A percentile compares a stretch with the other conserved stretches of the same genome.
Evolutionary conservation across 768 basidiomycete genomes (phyloP).

Genomic region (Lactifluus pinguis): DNA sequence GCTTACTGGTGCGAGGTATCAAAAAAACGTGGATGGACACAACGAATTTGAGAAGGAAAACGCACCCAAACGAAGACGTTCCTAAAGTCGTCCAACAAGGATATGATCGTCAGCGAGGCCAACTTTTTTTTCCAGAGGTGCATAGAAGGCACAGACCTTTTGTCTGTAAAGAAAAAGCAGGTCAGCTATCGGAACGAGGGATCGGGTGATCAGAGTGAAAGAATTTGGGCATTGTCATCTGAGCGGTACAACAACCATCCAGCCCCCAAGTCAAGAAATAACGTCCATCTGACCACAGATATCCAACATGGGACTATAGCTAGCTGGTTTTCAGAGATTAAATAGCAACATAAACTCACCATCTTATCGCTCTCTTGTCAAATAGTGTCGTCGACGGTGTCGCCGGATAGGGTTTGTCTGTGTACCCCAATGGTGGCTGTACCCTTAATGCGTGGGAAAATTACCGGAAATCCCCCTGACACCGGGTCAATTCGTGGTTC

Average conservation of each 20-base stretch:
- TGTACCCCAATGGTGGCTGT: constrained; percentile 6
- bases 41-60: constrained; percentile 20
- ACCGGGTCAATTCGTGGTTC: background rate
- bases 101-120: constrained; percentile 15
- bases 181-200: constrained; percentile 14
- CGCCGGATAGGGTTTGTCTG: constrained; percentile 18
- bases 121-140: background rate
- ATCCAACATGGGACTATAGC: background rate
- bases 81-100: constrained; percentile 37
- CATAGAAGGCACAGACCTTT: constrained; percentile 49
- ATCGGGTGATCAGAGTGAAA: background rate
- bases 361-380: constrained; percentile 34
- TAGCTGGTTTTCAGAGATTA: constrained; percentile 11
- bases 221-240: constrained; percentile 29
- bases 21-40: background rate
- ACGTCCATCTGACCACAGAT: constrained; percentile 18
- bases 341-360: constrained; percentile 33
- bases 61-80: constrained; percentile 94
- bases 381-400: constrained; percentile 21
- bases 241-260: constrained; percentile 25
- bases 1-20: constrained; percentile 53
- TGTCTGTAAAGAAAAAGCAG: constrained; percentile 41
- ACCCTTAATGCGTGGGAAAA: constrained; percentile 6
- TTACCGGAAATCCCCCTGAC: background rate
- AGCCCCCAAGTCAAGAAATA: constrained; percentile 23